Evolutionary conservation across 768 basidiomycete genomes (phyloP).

Genomic region (Xerocomus potaroensis): DNA sequence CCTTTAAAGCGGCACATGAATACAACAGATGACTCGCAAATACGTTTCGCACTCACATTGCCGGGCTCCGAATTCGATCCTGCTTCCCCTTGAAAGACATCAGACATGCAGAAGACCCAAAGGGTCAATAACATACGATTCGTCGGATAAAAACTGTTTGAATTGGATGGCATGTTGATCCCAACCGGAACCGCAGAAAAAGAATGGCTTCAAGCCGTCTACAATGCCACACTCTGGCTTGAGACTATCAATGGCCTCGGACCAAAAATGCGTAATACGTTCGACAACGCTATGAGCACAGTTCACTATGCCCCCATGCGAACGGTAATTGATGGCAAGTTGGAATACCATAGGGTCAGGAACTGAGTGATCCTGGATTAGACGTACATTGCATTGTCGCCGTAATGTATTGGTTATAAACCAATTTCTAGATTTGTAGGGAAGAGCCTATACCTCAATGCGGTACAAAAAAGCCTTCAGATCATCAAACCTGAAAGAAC

Average conservation of each 20-base stretch:
- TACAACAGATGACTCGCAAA: not conserved
- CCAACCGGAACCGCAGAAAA: conserved; percentile 50
- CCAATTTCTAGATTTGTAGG: not conserved
- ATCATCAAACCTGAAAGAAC: conserved; percentile 68
- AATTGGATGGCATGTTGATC: conserved; percentile 39
- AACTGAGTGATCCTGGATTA: conserved; percentile 13
- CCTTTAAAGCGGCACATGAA: conserved; percentile 34
- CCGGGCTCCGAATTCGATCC: conserved; percentile 57
- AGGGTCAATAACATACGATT: conserved; percentile 33
- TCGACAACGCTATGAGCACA: conserved; percentile 63
- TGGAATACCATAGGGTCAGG: conserved; percentile 44
- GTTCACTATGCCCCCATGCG: conserved; percentile 70
- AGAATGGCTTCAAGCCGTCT: conserved; percentile 52
- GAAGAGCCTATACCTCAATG: conserved; percentile 43
- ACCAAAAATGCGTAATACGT: conserved; percentile 60
- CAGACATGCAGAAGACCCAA: conserved; percentile 1
- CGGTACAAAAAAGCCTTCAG: conserved; percentile 63
- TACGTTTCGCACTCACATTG: conserved; percentile 46
- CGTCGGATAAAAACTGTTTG: conserved; percentile 55
- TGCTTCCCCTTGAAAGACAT: conserved; percentile 35
- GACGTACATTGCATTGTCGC: conserved; percentile 15
- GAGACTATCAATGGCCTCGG: conserved; percentile 57
- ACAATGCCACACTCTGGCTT: conserved; percentile 52
- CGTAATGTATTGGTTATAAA: conserved; percentile 2
- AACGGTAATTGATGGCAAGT: conserved; percentile 62